phyloP scores from a whole-genome alignment of 306 rosid genomes.

The Fragaria ananassa region DNA sequence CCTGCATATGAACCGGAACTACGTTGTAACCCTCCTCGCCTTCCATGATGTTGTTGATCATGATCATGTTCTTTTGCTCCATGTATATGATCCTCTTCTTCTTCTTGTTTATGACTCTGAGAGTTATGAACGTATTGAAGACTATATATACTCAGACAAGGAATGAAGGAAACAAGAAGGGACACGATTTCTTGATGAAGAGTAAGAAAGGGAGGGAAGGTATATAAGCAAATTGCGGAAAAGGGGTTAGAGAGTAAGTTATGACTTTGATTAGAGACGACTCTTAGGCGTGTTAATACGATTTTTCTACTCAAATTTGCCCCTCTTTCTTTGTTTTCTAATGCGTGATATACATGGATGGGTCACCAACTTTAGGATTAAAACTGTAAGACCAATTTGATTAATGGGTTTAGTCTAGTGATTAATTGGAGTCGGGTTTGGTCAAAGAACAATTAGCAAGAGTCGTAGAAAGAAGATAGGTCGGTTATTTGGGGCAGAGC shows the following conservation, averaged over 20 bases:
- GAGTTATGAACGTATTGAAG: constrained; percentile 9
- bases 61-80: constrained; percentile 17
- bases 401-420: background rate
- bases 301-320: background rate
- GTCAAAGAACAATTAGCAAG: background rate
- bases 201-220: constrained; percentile 1
- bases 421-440: constrained; percentile 1
- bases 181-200: constrained; percentile 15
- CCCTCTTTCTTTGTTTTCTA: background rate
- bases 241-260: background rate
- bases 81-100: background rate
- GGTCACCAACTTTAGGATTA: background rate
- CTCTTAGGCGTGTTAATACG: background rate
- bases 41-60: background rate
- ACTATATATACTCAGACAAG: constrained; percentile 13
- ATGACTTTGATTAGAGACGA: constrained; percentile 1
- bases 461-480: background rate
- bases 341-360: background rate
- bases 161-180: background rate
- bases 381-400: background rate
- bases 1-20: constrained; percentile 68
- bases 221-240: background rate
- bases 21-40: constrained; percentile 24
- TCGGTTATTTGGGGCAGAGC: constrained; percentile 11
- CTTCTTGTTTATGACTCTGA: background rate